phyloP scores from a whole-genome alignment of 331 rosid species.

The Quercus lobata region DNA sequence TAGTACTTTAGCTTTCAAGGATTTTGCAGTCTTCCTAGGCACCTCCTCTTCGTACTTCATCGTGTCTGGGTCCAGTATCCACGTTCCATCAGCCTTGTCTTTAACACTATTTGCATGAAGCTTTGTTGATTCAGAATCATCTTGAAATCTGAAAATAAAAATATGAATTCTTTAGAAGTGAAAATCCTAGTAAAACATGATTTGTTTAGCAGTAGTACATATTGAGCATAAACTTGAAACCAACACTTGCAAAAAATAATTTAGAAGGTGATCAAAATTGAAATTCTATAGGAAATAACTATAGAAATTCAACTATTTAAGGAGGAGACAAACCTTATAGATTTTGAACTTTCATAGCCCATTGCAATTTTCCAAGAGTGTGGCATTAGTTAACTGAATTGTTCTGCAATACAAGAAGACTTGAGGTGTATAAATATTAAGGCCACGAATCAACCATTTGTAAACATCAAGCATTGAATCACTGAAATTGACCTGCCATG shows the following conservation, averaged over 20 bases:
- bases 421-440: not conserved
- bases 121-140: slow-evolving; percentile 46
- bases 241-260: not conserved
- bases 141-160: slow-evolving; percentile 50
- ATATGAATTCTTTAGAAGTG: slow-evolving; percentile 10
- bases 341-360: slow-evolving; percentile 66
- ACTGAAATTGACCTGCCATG: slow-evolving; percentile 23
- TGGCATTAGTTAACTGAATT: slow-evolving; percentile 22
- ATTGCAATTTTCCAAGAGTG: slow-evolving; percentile 31
- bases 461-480: slow-evolving; percentile 11
- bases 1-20: slow-evolving; percentile 58
- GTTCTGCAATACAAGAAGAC: slow-evolving; percentile 29
- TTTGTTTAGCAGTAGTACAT: no score
- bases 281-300: not conserved
- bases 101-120: slow-evolving; percentile 27
- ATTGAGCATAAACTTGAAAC: not conserved
- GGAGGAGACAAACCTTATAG: slow-evolving; percentile 53
- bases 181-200: not conserved
- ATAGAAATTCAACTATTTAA: not conserved
- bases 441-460: not conserved
- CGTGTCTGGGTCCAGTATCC: slow-evolving; percentile 37
- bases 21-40: slow-evolving; percentile 39
- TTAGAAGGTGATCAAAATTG: not conserved
- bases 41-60: slow-evolving; percentile 31
- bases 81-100: slow-evolving; percentile 64